phyloP scores from a whole-genome alignment of 2,329 filamentous ascomycete species.

The Colletotrichum viniferum region DNA sequence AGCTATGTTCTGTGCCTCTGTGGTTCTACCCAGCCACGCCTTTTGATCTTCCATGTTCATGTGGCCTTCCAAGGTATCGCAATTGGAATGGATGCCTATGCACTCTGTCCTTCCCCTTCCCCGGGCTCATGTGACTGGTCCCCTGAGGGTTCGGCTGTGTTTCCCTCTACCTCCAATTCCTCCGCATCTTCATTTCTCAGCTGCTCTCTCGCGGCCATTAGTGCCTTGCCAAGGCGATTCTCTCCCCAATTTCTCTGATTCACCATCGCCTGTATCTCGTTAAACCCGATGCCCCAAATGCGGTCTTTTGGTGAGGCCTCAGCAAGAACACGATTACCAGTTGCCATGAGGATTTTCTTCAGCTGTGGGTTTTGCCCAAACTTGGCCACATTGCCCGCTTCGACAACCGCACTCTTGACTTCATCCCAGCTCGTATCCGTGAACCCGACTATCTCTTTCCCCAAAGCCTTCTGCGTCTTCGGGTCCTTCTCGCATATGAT shows the following conservation, averaged over 20 bases:
- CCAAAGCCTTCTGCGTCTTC: slow-evolving; percentile 33
- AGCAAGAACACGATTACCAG: slow-evolving; percentile 32
- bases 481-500: slow-evolving; percentile 29
- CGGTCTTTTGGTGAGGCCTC: slow-evolving; percentile 34
- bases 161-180: not conserved
- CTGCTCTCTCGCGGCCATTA: slow-evolving; percentile 30
- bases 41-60: not conserved
- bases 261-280: slow-evolving; percentile 31
- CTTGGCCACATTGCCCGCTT: slow-evolving; percentile 36
- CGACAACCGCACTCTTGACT: slow-evolving; percentile 34
- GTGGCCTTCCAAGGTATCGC: not conserved
- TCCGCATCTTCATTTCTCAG: slow-evolving; percentile 8
- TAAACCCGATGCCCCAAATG: slow-evolving; percentile 38
- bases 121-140: not conserved
- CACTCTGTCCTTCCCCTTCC: not conserved
- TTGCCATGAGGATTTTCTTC: slow-evolving; percentile 31
- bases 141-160: not conserved
- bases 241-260: slow-evolving; percentile 31
- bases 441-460: slow-evolving; percentile 30
- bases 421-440: slow-evolving; percentile 31
- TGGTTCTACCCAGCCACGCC: not conserved
- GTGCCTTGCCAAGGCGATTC: slow-evolving; percentile 33
- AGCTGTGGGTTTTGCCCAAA: slow-evolving; percentile 35
- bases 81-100: not conserved
- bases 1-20: not conserved